Conservation (phyloP, 1,284 basidiomycete species). For the Wallemia hederae region DNA sequence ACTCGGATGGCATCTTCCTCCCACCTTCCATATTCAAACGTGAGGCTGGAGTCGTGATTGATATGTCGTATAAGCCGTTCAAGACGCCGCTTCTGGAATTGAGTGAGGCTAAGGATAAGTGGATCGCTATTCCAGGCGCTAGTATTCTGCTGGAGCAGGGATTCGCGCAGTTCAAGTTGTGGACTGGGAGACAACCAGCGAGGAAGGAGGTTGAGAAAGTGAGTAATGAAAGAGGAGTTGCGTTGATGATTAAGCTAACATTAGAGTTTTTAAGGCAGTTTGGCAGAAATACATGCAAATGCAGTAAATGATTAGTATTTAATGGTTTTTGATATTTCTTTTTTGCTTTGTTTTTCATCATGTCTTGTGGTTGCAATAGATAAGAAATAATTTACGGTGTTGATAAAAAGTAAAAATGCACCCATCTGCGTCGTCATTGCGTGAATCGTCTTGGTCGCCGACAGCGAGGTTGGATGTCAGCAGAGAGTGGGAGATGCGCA, state of each 20-base stretch:
- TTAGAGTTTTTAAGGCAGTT: neutral
- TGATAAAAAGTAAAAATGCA: neutral
- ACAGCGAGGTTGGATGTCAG: neutral
- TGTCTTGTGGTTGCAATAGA: no score
- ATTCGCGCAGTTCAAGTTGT: conserved; percentile 49
- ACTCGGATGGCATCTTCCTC: conserved; percentile 24
- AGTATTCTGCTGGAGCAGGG: conserved; percentile 66
- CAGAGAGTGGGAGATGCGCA: neutral
- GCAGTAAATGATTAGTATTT: neutral
- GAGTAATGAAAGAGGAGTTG: conserved; percentile 11
- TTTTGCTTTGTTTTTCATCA: neutral
- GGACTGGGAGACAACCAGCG: conserved; percentile 30
- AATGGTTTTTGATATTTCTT: neutral
- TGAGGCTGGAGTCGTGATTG: conserved; percentile 37
- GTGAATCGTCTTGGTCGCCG: neutral
- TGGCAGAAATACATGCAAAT: neutral
- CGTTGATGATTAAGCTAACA: no score
- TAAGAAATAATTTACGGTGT: neutral
- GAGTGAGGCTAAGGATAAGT: conserved; percentile 22
- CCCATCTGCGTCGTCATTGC: neutral
- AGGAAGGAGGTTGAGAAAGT: conserved; percentile 17
- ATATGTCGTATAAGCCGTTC: conserved; percentile 73
- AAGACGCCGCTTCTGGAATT: conserved; percentile 18
- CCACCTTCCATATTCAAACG: conserved; percentile 19
- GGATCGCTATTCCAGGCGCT: conserved; percentile 44